Base-by-base conservation (phyloP, 495 filamentous ascomycete genomes). In the Chaetomidium leptoderma region DNA sequence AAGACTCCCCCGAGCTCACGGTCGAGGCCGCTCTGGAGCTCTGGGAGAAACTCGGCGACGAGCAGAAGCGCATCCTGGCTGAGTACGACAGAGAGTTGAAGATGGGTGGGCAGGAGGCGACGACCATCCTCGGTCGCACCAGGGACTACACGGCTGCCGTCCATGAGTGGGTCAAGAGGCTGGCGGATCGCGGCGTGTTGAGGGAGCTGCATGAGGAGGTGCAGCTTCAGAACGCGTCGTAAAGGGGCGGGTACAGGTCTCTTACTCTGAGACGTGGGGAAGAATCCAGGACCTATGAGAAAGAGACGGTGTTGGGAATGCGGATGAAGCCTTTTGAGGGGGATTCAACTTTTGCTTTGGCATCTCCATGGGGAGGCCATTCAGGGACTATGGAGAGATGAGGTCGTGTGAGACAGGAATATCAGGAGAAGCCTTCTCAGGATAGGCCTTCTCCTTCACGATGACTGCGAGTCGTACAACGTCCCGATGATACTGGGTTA, bases 71-170 rank as follows among this genome's bases (percentile, higher is more conserved):
- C 3, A 55, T 73, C 17, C 59, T 69, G 13, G 58, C 60, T 2
- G 56, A 62, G 39, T 68, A 72, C 32, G 40, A 57, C 7, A 50
- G 35, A 4, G 70, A 72, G 57, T 46, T 66, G 10, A 59, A 44
- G 2, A n/a, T 44, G 14, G 47, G 16, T 21, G 47, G 47, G 32
- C 47, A 52, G 56, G 56, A 58, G 27, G 2, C 64, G 17, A 66
- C 60, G 27, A 60, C 43, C 21, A 53, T 70, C 14, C 62, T 63
- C 8, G 71, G 71, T 2, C 65, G 75, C 3, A 72, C 66, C 53
- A 67, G 67, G 37, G 74, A 78, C 47, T 71, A 73, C 53, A 74
- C 71, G 4, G 71, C 66, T 0, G 72, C 72, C 2, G 61, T 79
- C 4, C 76, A 79, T 42, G 63, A 68, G 27, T 79, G 76, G 76